Percentiles rank a stretch among this genome's conserved stretches.
Conservation (phyloP, 73 alveolate genomes). For the Paramecium bursaria region DNA sequence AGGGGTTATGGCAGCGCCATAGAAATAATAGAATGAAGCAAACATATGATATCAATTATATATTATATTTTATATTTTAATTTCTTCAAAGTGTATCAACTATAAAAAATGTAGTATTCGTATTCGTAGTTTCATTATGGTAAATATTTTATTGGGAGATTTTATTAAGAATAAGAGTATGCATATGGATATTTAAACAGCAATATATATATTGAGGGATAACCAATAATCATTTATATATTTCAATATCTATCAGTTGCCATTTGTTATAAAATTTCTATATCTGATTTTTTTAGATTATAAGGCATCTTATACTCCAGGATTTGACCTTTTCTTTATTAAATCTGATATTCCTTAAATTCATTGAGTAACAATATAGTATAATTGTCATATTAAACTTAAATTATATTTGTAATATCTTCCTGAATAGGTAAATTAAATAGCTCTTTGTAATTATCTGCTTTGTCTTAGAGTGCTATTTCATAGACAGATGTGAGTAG, state of each 20-base stretch:
- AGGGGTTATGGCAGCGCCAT: too few species aligned
- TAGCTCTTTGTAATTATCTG: neutral
- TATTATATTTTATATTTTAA: too few species aligned
- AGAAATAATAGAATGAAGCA: too few species aligned
- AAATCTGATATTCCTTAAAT: neutral
- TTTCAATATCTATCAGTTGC: neutral
- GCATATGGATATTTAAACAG: too few species aligned
- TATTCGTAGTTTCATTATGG: too few species aligned
- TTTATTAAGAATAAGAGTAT: too few species aligned
- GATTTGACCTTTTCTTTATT: neutral
- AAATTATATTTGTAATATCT: neutral
- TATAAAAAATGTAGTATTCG: too few species aligned
- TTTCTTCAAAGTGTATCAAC: too few species aligned
- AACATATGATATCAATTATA: too few species aligned
- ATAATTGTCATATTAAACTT: neutral
- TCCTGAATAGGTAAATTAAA: neutral
- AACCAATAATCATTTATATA: too few species aligned
- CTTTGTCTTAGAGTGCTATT: neutral
- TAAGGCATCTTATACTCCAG: neutral
- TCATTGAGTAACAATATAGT: slow-evolving; percentile 2
- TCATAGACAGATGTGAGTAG: neutral
- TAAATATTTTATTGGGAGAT: too few species aligned
- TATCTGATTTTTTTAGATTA: slow-evolving; percentile 27
- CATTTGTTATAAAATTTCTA: neutral
- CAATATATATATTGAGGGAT: too few species aligned